A percentile compares a stretch with the other conserved stretches of the same genome.
These are phyloP conservation scores for Lachancea dasiensis DNA, from an alignment of 805 yeast genomes.

Conservation along the genomic window DNA sequence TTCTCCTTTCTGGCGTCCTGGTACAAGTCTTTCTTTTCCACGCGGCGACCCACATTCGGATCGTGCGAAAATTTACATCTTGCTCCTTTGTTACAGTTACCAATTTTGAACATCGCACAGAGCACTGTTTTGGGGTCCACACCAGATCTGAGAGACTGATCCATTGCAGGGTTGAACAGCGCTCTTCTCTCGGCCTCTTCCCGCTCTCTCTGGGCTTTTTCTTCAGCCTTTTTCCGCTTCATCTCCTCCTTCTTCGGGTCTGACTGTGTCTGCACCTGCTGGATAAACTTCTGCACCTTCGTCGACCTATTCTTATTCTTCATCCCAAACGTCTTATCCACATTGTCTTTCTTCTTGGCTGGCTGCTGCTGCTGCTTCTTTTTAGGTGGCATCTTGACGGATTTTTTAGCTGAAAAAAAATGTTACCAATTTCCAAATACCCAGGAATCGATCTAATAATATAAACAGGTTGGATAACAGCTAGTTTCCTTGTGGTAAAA, in stretches of 20 bases:
- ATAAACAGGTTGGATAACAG: too few relatives aligned
- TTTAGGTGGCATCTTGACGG: slow-evolving; percentile 61
- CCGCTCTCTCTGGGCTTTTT: slow-evolving; percentile 84
- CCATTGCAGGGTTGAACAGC: slow-evolving; percentile 58
- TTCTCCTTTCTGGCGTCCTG: slow-evolving; percentile 72
- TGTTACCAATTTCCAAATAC: not conserved
- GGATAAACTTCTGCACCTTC: slow-evolving; percentile 71
- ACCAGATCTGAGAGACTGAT: slow-evolving; percentile 83
- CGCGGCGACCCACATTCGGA: slow-evolving; percentile 75
- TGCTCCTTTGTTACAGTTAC: slow-evolving; percentile 73
- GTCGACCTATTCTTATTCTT: slow-evolving; percentile 93
- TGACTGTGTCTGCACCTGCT: slow-evolving; percentile 60
- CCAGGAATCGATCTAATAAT: too few relatives aligned
- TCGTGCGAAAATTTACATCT: slow-evolving; percentile 94
- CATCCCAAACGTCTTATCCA: slow-evolving; percentile 92
- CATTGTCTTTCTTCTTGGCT: slow-evolving; percentile 58
- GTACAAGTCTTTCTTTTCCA: slow-evolving; percentile 85
- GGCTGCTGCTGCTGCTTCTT: slow-evolving; percentile 42
- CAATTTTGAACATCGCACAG: slow-evolving; percentile 84
- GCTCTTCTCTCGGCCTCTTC: slow-evolving; percentile 86
- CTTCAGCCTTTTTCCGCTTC: slow-evolving; percentile 57
- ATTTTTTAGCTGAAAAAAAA: not conserved
- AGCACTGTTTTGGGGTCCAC: slow-evolving; percentile 93
- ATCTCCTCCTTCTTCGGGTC: slow-evolving; percentile 73
- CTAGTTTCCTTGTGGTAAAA: too few relatives aligned